Base-by-base conservation (phyloP, 331 rosid species). In the Cucumis variabilis region DNA sequence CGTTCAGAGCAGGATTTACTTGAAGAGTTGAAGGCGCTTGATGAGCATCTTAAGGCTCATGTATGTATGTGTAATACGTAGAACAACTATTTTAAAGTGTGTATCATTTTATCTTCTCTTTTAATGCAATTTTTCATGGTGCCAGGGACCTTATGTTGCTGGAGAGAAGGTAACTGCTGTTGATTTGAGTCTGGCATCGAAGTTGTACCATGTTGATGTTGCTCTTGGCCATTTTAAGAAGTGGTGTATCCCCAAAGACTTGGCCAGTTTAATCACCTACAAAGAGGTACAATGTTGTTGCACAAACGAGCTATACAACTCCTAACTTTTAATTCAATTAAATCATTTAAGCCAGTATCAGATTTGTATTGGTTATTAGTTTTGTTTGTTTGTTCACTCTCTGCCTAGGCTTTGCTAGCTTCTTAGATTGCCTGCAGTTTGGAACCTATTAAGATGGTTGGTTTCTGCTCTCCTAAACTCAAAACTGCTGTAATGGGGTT, bases 151-250 rank as follows among this genome's bases (percentile, higher is more conserved):
- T 2, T 94, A 90, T 91, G 84, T 96, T 91, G 95, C 96, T 66
- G 99, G 99, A 76, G 96, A 92, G 90, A 97, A 94, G 89, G 53
- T 96, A 86, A 92, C 94, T 68, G 98, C 96, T 44, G 98, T 89
- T 73, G 99, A 97, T 90, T 89, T 97, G 87, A 92, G 96, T 85
- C 91, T 97, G 95, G 99, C 96, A 66, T 98, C 99, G 82, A 97
- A 97, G 88, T 89, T 97, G 70, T 92, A 90, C 93, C 98, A 97
- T 90, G 92, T 97, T 4, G 94, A 90, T 63, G 91, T 94, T 86
- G 92, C 91, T 75, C 99, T 96, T 73, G 94, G 85, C 50, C 98
- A 97, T 89, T 97, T 94, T 90, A 97, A 97, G 94, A 94, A 90
- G 1, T 97, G 99, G 99, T 86, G 85, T 76, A 91, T 94, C 84